Evolutionary conservation across 78 protist genomes (phyloP), one percentile per base, ranked within the genome.

Genomic region (Dictyostelium purpureum): DNA sequence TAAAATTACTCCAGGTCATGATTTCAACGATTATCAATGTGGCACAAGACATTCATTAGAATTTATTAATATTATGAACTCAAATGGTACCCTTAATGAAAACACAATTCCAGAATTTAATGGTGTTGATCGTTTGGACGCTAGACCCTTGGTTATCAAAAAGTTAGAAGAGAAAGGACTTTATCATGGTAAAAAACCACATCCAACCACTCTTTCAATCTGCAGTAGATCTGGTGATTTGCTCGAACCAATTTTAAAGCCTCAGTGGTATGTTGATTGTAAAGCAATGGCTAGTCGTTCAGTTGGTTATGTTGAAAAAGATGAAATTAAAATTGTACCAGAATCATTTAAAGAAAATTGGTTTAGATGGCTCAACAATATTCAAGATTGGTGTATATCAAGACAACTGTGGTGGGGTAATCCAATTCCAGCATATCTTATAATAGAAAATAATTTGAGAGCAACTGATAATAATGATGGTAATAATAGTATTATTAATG

Each of bases 321-420:
- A 94, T 35, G 67, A 88, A 24, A 90, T 98, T 63, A 38, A 67
- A 37, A 56, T 98, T 16, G 21, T 89, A 16, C 99, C 99, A 49
- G 79, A 35, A 43, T 3, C 26, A 33, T 51, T 45, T 35, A 24
- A 71, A 54, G 73, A 49, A 18, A 71, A 74, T 52, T 92, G 95
- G 95, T 42, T 18, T 18, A 19, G 91, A 31, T 92, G 95, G 95
- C 42, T 92, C 7, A 87, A 66, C 11, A 87, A 97, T 89, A 93
- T 95, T 57, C 87, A 77, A 35, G 99, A 97, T n/a, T 98, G 99
- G 99, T 99, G 99, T 92, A 81, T 99, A 51, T 98, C 99, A 4
- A 87, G 99, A 4, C 99, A 99, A 90, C 94, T 99, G 33, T 99
- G 99, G 99, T 99, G 99, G 99, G 99, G 99, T 37, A 99, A 99